Evolutionary conservation across 2,329 filamentous ascomycete species (phyloP).

Genomic region (Arthroderma uncinatum): DNA sequence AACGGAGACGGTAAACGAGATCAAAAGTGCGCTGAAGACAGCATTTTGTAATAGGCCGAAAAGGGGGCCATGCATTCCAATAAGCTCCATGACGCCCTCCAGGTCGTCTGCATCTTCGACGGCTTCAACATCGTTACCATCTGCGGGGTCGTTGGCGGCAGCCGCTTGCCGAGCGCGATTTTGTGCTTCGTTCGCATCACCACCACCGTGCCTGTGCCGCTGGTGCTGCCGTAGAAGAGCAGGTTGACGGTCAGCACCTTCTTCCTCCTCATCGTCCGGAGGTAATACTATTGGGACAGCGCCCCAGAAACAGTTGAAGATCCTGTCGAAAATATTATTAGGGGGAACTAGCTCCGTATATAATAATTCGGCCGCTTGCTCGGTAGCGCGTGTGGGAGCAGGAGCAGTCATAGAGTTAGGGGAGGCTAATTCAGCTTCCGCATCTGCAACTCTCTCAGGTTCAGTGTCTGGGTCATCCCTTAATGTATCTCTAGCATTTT

Average conservation of each 20-base stretch:
- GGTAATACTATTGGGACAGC: constrained; percentile 22
- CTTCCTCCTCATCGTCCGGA: constrained; percentile 30
- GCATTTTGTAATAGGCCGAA: constrained; percentile 87
- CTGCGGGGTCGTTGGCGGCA: constrained; percentile 56
- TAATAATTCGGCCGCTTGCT: background rate
- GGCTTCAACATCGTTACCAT: constrained; percentile 49
- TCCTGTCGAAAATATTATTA: constrained; percentile 18
- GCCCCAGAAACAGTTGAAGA: constrained; percentile 38
- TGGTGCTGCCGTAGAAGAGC: constrained; percentile 16
- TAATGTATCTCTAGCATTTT: background rate
- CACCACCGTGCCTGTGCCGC: constrained; percentile 15
- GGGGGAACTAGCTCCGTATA: constrained; percentile 9
- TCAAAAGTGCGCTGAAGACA: constrained; percentile 82
- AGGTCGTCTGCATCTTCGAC: constrained; percentile 74
- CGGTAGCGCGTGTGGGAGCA: background rate
- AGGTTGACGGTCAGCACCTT: constrained; percentile 34
- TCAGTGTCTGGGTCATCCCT: background rate
- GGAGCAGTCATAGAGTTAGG: background rate
- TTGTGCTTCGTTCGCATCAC: constrained; percentile 25
- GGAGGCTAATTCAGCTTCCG: background rate
- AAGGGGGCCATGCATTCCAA: constrained; percentile 90
- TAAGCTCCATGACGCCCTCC: constrained; percentile 88
- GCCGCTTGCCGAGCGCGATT: constrained; percentile 19
- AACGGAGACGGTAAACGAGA: constrained; percentile 72
- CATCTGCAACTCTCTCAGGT: background rate